phyloP scores from a whole-genome alignment of 352 stramenopile genomes.

The Phytophthora idaei region DNA sequence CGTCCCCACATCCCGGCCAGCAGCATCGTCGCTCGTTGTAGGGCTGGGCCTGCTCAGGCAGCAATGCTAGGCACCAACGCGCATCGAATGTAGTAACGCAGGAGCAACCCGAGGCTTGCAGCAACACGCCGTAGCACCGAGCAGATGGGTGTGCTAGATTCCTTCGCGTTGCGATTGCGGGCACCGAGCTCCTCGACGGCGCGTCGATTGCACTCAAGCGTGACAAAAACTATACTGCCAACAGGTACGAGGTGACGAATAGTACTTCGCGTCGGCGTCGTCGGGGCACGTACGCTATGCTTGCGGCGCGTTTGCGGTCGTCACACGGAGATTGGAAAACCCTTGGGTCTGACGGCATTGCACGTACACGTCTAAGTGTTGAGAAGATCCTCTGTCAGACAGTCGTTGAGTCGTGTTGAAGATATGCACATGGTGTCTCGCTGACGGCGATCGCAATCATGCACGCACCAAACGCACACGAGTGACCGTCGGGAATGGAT shows the following conservation, averaged over 20 bases:
- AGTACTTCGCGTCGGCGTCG: slow-evolving; percentile 6
- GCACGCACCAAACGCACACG: background rate
- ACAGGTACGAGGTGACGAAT: slow-evolving; percentile 21
- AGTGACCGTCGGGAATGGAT: slow-evolving; percentile 5
- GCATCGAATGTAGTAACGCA: slow-evolving; percentile 5
- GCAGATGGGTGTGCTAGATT: slow-evolving; percentile 23
- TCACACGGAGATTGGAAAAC: slow-evolving; percentile 23
- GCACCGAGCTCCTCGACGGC: background rate
- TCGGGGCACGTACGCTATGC: slow-evolving; percentile 1
- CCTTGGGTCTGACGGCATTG: slow-evolving; percentile 16
- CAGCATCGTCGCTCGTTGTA: slow-evolving; percentile 19
- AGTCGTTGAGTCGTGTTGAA: slow-evolving; percentile 2
- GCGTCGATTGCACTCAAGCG: slow-evolving; percentile 6
- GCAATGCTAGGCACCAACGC: background rate
- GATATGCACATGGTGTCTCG: background rate
- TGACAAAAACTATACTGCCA: slow-evolving; percentile 22
- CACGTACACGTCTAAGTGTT: slow-evolving; percentile 1
- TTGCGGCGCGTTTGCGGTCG: background rate
- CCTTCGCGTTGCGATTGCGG: slow-evolving; percentile 24
- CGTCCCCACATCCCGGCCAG: slow-evolving; percentile 2
- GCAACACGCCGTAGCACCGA: slow-evolving; percentile 3
- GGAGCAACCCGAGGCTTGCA: slow-evolving; percentile 5
- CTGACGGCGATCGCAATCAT: slow-evolving; percentile 2
- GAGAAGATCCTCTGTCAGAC: slow-evolving; percentile 10
- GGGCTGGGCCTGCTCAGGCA: slow-evolving; percentile 16